Evolutionary conservation across 2,329 filamentous ascomycete species (phyloP), one percentile per base, ranked within the genome.

Genomic region (Epichloe gansuensis): DNA sequence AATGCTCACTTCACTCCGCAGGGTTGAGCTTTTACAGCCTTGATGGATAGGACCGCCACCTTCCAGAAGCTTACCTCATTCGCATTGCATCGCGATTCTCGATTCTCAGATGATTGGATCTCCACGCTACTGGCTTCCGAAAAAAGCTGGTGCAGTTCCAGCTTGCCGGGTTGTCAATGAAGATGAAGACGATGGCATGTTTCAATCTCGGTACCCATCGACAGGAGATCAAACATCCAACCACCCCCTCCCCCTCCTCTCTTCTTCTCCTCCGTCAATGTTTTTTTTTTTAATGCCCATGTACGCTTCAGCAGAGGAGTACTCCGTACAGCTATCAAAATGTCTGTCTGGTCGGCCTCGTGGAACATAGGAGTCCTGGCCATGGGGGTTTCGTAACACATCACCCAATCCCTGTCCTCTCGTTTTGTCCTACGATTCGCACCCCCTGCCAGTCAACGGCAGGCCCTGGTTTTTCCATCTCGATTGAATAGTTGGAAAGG

Each of bases 1-100:
- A 4, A 44, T 44, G 4, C 8, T 31, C 28, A 31, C 28, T 9
- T 35, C 15, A 17, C 21, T 21, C n/a, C 9, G 17, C 41, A 44
- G 41, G 48, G 31, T 41, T 7, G 23, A n/a, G 17, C 13, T 17
- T 23, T 23, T 25, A 21, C 48, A 50, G 34, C 41, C 11, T 44
- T 23, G 21, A 25, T 23, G 42, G 42, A 13, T 21, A 45, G 37
- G 17, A 31, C n/a, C 35, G 41, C 48, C 31, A 4, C 28, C 28
- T 50, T 50, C 41, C 37, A 50, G 48, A 45, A 50, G 39, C 41
- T 50, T 50, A 11, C 48, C 41, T 37, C 41, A 37, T 50, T 41
- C 17, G 48, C 31, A 4, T 37, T 43, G 48, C 8, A 50, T 50
- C 11, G 39, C 31, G 38, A 43, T 50, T 21, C 17, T 44, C 31